Evolutionary conservation across 495 filamentous ascomycete species (phyloP), one percentile per base, ranked within the genome.

Genomic region (Penicillium cosmopolitanum): DNA sequence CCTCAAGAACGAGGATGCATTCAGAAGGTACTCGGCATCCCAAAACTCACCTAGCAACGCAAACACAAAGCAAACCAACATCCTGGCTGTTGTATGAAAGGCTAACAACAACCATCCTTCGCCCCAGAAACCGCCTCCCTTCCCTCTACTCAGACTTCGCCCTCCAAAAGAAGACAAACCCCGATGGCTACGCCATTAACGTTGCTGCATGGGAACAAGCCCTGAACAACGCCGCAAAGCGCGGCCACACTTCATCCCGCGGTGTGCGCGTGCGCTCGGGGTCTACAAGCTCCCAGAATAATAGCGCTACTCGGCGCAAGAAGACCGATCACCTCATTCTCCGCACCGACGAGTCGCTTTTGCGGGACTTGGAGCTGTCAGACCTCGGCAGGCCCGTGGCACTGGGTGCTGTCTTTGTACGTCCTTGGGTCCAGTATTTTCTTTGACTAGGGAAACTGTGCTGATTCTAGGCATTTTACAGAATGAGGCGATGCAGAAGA

Each of bases 91-190:
- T n/a, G 16, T 0, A 44, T 6, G 16, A 44, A n/a, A 40, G 6
- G 10, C 51, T 53, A 50, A 50, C 43, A n/a, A 16, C 12, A 40
- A 28, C 55, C 12, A 33, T 12, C 9, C 10, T n/a, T 31, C 0
- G 1, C 19, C 19, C 34, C n/a, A 95, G 89, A 75, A 85, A 87
- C 60, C 92, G 95, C 42, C 86, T 97, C 5, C 89, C 92, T 6
- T 93, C 93, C 13, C 85, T 98, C 52, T 98, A 96, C 77, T 97
- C 93, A 56, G 96, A 98, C 72, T 98, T 98, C 73, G 78, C 84
- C 4, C 70, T 82, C 36, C 92, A 94, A 61, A 84, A 83, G 58
- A 85, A 84, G 54, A 88, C 89, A 34, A 98, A 98, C 69, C 93
- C 93, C 1, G 92, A 96, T 66, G 94, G 93, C 61, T 98, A 93